Percentiles rank a stretch among this genome's conserved stretches.
Evolutionary conservation across 768 basidiomycete genomes (phyloP).

Genomic region (Rickenella mellea): DNA sequence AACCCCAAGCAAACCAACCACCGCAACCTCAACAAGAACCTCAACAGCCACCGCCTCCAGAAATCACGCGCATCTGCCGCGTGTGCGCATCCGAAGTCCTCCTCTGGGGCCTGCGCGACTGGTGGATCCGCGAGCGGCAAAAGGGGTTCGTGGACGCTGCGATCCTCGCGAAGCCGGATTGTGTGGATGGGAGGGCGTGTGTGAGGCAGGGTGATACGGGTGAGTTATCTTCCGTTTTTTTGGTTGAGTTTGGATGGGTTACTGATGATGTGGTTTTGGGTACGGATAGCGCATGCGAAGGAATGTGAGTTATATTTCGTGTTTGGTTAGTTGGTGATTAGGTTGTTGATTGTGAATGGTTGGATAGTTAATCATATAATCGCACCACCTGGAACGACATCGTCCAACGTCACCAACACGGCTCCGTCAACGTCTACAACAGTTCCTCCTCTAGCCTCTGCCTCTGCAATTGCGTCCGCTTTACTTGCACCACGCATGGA

Average conservation of each 20-base stretch:
- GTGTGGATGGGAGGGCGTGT: slow-evolving; percentile 53
- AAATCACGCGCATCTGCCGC: slow-evolving; percentile 56
- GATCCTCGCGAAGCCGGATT: slow-evolving; percentile 56
- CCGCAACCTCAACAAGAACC: too few species aligned
- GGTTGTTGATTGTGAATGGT: slow-evolving; percentile 3
- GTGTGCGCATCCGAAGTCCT: slow-evolving; percentile 68
- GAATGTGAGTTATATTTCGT: slow-evolving; percentile 46
- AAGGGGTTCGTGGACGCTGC: slow-evolving; percentile 53
- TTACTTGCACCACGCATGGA: too few species aligned
- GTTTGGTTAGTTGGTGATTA: slow-evolving; percentile 3
- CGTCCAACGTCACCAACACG: too few species aligned
- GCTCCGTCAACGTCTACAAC: too few species aligned
- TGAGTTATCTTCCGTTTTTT: slow-evolving; percentile 26
- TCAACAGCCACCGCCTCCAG: too few species aligned
- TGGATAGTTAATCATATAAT: slow-evolving; percentile 31
- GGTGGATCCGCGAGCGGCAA: slow-evolving; percentile 75
- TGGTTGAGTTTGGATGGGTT: neutral
- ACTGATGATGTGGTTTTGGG: slow-evolving; percentile 7
- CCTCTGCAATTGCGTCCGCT: too few species aligned
- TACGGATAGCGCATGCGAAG: slow-evolving; percentile 50
- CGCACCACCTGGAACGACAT: too few species aligned
- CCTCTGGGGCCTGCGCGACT: slow-evolving; percentile 66
- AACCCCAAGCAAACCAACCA: slow-evolving; percentile 51
- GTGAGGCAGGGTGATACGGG: slow-evolving; percentile 56
- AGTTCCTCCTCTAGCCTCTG: too few species aligned